Percentiles rank a stretch among this genome's conserved stretches.
Conservation (phyloP, 805 yeast species). For the Cyberlindnera mississippiensis region DNA sequence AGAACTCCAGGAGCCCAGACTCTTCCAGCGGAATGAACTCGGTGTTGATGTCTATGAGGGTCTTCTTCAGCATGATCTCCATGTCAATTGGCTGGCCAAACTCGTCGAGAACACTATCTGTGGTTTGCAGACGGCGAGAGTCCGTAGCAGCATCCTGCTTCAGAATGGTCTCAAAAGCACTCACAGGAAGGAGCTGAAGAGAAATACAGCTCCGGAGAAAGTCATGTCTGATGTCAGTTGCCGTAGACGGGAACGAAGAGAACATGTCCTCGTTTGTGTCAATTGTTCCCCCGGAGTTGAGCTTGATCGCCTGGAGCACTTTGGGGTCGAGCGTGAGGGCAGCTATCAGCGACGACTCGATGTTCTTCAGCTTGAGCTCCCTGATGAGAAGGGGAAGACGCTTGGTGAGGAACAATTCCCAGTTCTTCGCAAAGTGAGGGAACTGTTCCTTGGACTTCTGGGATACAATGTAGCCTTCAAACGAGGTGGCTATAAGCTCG, state of each 20-base stretch:
- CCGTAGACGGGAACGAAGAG: constrained; percentile 45
- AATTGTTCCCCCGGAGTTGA: constrained; percentile 15
- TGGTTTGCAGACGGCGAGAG: constrained; percentile 28
- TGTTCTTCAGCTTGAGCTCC: constrained; percentile 28
- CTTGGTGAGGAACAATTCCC: constrained; percentile 44
- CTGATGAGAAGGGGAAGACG: constrained; percentile 43
- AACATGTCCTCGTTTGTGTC: constrained; percentile 41
- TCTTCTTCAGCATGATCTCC: constrained; percentile 25
- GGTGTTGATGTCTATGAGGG: constrained; percentile 37
- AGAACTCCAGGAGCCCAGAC: constrained; percentile 48
- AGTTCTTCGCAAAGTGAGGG: constrained; percentile 34
- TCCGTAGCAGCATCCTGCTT: constrained; percentile 39
- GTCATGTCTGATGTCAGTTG: constrained; percentile 47
- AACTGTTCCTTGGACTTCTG: constrained; percentile 32
- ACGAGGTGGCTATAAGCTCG: constrained; percentile 40
- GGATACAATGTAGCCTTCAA: constrained; percentile 41
- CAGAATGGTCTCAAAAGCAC: constrained; percentile 31
- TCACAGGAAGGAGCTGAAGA: constrained; percentile 34
- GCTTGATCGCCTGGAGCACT: constrained; percentile 28
- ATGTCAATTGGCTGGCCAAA: constrained; percentile 31
- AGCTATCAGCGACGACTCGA: constrained; percentile 27
- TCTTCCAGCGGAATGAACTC: constrained; percentile 49
- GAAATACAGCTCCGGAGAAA: constrained; percentile 43
- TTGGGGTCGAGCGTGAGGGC: constrained; percentile 32
- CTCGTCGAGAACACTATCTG: constrained; percentile 34